phyloP scores from a whole-genome alignment of 129 eudicot genomes.

The Flaveria sonorensis region DNA sequence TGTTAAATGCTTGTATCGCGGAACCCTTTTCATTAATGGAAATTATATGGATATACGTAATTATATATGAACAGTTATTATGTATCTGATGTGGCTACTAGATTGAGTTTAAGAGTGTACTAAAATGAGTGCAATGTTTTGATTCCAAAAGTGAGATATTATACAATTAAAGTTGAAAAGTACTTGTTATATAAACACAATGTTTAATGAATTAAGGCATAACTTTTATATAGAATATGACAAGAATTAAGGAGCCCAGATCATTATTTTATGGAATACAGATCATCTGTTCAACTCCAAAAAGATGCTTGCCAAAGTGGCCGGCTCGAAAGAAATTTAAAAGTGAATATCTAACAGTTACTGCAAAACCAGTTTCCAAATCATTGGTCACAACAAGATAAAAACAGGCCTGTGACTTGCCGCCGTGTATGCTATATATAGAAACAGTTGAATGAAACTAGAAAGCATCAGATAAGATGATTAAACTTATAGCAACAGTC shows the following conservation, averaged over 20 bases:
- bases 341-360: neutral
- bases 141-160: slow-evolving; percentile 1
- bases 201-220: neutral
- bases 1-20: slow-evolving; percentile 13
- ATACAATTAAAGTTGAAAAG: neutral
- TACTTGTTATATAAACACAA: neutral
- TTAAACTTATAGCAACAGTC: slow-evolving; percentile 18
- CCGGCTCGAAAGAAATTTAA: slow-evolving; percentile 14
- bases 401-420: slow-evolving; percentile 16
- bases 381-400: neutral
- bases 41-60: neutral
- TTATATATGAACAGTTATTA: slow-evolving; percentile 14
- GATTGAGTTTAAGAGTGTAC: neutral
- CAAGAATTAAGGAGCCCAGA: slow-evolving; percentile 11
- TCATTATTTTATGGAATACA: neutral
- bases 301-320: slow-evolving; percentile 5
- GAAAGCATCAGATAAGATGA: slow-evolving; percentile 22
- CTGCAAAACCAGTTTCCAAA: neutral
- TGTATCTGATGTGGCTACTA: neutral
- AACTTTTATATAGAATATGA: slow-evolving; percentile 11
- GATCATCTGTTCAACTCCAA: neutral
- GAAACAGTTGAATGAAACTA: slow-evolving; percentile 4
- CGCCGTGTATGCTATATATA: slow-evolving; percentile 20
- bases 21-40: slow-evolving; percentile 12
- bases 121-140: neutral